Percentiles rank a stretch among this genome's conserved stretches.
Conservation (phyloP, 805 yeast genomes). For the Pichia nakasei region DNA sequence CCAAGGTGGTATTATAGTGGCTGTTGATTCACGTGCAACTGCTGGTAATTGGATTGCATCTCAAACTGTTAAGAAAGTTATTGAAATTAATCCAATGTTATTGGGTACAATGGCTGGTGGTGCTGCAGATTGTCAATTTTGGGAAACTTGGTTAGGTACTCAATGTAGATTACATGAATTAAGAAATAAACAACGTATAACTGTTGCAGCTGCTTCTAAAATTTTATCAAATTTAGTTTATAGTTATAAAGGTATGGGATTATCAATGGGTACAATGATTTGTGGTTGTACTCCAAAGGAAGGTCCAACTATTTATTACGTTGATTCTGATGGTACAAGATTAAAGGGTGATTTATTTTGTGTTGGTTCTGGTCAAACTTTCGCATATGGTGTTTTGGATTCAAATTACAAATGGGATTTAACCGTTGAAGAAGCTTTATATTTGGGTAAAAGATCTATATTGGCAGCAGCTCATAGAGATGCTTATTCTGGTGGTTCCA, state of each 20-base stretch:
- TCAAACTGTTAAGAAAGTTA: constrained; percentile 94
- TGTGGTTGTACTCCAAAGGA: constrained; percentile 95
- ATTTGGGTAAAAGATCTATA: constrained; percentile 89
- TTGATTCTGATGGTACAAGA: constrained; percentile 95
- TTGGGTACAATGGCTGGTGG: constrained; percentile 99
- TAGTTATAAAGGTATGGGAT: constrained; percentile 95
- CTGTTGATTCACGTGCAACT: constrained; percentile 97
- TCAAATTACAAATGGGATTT: constrained; percentile 89
- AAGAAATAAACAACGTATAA: constrained; percentile 87
- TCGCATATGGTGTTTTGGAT: constrained; percentile 97
- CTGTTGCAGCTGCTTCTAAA: constrained; percentile 95
- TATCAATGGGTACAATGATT: constrained; percentile 98
- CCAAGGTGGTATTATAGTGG: constrained; percentile 90
- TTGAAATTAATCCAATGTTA: constrained; percentile 89
- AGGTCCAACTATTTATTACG: constrained; percentile 92
- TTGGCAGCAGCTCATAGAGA: constrained; percentile 98
- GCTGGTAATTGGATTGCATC: constrained; percentile 98
- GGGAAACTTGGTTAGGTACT: constrained; percentile 98
- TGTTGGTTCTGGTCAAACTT: constrained; percentile 98
- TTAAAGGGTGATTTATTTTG: constrained; percentile 90
- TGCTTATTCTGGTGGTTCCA: constrained; percentile 95
- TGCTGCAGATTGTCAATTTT: constrained; percentile 98
- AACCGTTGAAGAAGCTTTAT: constrained; percentile 85
- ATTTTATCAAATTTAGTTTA: constrained; percentile 85
- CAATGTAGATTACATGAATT: constrained; percentile 94